Evolutionary conservation across 441 rosid species (phyloP).

Genomic region (Populus hybrid): DNA sequence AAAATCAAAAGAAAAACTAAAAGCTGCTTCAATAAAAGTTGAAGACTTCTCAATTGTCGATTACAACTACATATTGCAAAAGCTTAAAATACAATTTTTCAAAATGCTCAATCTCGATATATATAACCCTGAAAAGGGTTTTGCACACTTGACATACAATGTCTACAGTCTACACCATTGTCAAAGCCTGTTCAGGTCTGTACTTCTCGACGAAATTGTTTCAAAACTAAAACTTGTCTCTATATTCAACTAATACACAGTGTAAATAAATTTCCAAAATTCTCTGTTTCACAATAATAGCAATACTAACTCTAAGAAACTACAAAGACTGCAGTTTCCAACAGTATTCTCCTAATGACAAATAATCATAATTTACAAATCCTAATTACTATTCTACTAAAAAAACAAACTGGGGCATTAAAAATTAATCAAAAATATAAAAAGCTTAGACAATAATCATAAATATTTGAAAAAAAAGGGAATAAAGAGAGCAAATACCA

Average conservation of each 20-base stretch:
- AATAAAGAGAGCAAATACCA: conserved; percentile 23
- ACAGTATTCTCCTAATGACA: background rate
- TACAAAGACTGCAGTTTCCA: background rate
- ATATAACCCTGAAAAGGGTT: background rate
- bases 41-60: background rate
- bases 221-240: no score
- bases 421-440: background rate
- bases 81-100: background rate
- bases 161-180: background rate
- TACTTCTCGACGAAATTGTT: background rate
- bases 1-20: no score
- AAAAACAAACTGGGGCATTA: background rate
- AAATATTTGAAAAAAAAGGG: background rate
- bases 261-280: background rate
- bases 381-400: background rate
- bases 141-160: background rate
- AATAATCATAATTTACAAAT: no score
- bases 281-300: background rate
- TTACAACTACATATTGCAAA: background rate
- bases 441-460: background rate
- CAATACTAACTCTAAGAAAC: background rate
- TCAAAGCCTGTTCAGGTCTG: background rate
- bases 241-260: no score
- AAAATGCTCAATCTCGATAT: background rate
- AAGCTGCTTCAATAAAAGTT: background rate